These are phyloP conservation scores for Epichloe amarillans DNA, from an alignment of 2,329 filamentous ascomycete genomes.

Conservation along the genomic window DNA sequence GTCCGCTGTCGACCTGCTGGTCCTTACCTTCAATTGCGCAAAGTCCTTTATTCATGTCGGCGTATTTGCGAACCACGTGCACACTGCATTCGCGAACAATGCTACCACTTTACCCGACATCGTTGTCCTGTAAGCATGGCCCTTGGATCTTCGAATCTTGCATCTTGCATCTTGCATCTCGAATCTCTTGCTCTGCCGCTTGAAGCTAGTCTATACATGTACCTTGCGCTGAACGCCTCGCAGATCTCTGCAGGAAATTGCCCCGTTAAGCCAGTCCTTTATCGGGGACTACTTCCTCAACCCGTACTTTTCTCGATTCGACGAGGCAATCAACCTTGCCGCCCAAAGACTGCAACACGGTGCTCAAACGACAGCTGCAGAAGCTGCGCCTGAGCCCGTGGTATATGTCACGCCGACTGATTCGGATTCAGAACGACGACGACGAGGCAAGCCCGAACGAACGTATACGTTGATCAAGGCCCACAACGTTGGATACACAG, in stretches of 20 bases:
- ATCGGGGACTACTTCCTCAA: slow-evolving; percentile 69
- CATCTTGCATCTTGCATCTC: background rate
- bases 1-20: slow-evolving; percentile 53
- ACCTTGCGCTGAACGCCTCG: background rate
- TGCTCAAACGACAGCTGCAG: background rate
- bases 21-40: slow-evolving; percentile 84
- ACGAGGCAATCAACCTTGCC: slow-evolving; percentile 58
- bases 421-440: background rate
- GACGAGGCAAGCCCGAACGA: slow-evolving; percentile 11
- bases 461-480: slow-evolving; percentile 58
- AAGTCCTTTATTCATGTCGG: slow-evolving; percentile 55
- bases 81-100: slow-evolving; percentile 41
- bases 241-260: slow-evolving; percentile 78
- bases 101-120: slow-evolving; percentile 35
- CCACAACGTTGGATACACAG: slow-evolving; percentile 79
- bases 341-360: slow-evolving; percentile 28
- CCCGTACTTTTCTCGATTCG: slow-evolving; percentile 62
- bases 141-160: background rate
- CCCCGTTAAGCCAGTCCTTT: slow-evolving; percentile 72
- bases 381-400: slow-evolving; percentile 1
- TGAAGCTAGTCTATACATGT: background rate
- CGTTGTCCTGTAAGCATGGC: slow-evolving; percentile 36
- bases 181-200: background rate
- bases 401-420: slow-evolving; percentile 7
- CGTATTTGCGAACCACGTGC: slow-evolving; percentile 59